phyloP scores from a whole-genome alignment of 805 yeast genomes.

The Lipomyces chichibuensis region DNA sequence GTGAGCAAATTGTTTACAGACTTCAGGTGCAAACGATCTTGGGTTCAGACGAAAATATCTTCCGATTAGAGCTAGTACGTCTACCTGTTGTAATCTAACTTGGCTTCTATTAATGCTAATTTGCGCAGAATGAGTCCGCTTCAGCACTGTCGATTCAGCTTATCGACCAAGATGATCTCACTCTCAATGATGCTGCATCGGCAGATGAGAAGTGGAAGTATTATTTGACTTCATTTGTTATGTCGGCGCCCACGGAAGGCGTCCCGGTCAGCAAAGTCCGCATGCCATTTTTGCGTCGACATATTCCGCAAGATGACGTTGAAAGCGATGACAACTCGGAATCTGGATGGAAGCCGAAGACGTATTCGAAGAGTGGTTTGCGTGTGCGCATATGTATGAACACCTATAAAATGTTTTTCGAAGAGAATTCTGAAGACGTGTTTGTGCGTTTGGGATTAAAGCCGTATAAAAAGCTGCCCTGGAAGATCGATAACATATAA shows the following conservation, averaged over 20 bases:
- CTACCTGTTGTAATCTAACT: background rate
- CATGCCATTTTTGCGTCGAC: constrained; percentile 72
- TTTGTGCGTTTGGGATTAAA: constrained; percentile 55
- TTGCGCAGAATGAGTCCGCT: constrained; percentile 47
- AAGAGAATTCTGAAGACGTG: constrained; percentile 75
- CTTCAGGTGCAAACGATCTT: constrained; percentile 81
- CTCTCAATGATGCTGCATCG: constrained; percentile 69
- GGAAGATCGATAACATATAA: constrained; percentile 25
- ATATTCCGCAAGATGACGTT: constrained; percentile 40
- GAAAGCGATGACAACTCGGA: constrained; percentile 35
- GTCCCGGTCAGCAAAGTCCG: constrained; percentile 74
- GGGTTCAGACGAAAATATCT: constrained; percentile 89
- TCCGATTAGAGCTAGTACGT: constrained; percentile 68
- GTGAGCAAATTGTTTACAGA: constrained; percentile 87
- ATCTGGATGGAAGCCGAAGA: constrained; percentile 15
- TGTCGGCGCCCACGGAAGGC: constrained; percentile 98
- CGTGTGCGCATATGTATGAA: constrained; percentile 78
- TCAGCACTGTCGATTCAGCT: constrained; percentile 71
- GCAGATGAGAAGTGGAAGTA: constrained; percentile 88
- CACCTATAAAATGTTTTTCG: constrained; percentile 80
- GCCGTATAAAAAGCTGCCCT: constrained; percentile 22
- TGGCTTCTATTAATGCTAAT: background rate
- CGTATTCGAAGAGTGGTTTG: constrained; percentile 55
- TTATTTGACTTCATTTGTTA: constrained; percentile 86
- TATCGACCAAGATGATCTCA: constrained; percentile 84